These are phyloP conservation scores for Pseudognaphalium luteoalbum DNA, from an alignment of 129 eudicot genomes.

Conservation along the genomic window DNA sequence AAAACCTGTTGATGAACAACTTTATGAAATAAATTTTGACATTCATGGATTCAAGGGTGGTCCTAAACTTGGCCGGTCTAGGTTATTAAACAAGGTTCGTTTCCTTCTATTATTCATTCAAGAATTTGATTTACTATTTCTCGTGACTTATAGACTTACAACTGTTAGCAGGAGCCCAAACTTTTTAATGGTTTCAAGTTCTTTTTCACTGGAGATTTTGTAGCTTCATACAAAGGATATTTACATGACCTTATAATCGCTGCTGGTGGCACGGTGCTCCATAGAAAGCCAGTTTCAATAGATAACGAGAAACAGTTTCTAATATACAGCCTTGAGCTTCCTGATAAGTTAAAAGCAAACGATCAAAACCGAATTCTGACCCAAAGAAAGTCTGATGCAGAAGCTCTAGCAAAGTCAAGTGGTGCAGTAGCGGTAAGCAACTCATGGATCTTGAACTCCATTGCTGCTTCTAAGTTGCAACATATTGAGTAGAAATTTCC, in stretches of 20 bases:
- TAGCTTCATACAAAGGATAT: conserved; percentile 74
- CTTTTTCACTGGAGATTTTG: conserved; percentile 75
- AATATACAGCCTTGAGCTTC: conserved; percentile 72
- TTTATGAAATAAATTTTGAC: conserved; percentile 66
- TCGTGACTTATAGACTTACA: not conserved
- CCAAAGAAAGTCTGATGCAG: conserved; percentile 58
- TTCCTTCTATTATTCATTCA: not conserved
- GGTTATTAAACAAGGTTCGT: conserved; percentile 68
- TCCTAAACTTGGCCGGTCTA: conserved; percentile 79
- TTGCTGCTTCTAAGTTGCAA: conserved; percentile 71
- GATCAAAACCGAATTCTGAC: conserved; percentile 34
- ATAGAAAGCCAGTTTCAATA: conserved; percentile 66
- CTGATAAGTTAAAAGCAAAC: conserved; percentile 48
- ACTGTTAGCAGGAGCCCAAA: conserved; percentile 69
- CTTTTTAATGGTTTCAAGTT: conserved; percentile 57
- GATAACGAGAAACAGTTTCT: conserved; percentile 34
- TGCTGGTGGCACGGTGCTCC: conserved; percentile 84
- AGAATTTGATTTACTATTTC: not conserved
- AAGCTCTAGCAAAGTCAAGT: conserved; percentile 59
- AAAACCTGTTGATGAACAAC: conserved; percentile 71
- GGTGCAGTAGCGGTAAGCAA: conserved; percentile 72
- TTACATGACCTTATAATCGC: conserved; percentile 76
- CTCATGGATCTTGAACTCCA: conserved; percentile 80
- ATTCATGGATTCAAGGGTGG: conserved; percentile 83
- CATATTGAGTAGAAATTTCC: conserved; percentile 24